These are phyloP conservation scores for Bocquillonia castaneifolia DNA, from an alignment of 441 rosid genomes.

Conservation along the genomic window DNA sequence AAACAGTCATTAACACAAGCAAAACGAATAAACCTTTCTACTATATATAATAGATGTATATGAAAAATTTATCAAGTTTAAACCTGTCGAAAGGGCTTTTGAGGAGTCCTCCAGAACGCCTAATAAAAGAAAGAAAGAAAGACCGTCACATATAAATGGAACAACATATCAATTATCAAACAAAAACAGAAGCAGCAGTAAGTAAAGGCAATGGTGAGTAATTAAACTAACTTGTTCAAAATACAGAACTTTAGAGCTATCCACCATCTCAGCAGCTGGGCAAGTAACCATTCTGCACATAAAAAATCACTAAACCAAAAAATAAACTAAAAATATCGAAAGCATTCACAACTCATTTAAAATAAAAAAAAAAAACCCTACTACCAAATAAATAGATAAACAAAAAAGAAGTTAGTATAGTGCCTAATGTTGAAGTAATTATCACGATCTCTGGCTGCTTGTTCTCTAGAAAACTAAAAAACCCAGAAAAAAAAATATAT, in stretches of 20 bases:
- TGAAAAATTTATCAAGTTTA: neutral
- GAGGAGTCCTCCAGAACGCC: slow-evolving; percentile 96
- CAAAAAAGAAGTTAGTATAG: neutral
- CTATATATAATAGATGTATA: neutral
- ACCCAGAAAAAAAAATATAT: slow-evolving; percentile 1
- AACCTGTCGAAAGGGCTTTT: slow-evolving; percentile 95
- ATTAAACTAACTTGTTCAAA: slow-evolving; percentile 69
- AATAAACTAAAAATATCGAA: neutral
- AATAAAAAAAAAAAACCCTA: too few relatives aligned
- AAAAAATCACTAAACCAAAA: slow-evolving; percentile 6
- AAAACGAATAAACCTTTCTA: neutral
- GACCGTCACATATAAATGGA: neutral
- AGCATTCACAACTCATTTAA: neutral
- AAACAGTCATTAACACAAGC: neutral
- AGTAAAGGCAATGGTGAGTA: neutral
- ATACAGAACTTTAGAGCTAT: slow-evolving; percentile 80
- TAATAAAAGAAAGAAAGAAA: slow-evolving; percentile 16
- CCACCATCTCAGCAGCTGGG: slow-evolving; percentile 86
- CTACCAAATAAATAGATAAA: too few relatives aligned
- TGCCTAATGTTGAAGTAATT: slow-evolving; percentile 90
- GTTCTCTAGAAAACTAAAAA: slow-evolving; percentile 64
- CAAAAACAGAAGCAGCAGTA: neutral
- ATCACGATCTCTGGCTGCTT: slow-evolving; percentile 82
- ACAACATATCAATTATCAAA: slow-evolving; percentile 1
- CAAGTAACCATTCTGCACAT: slow-evolving; percentile 64